Base-by-base conservation (phyloP, 805 yeast species). In the Teunomyces pallodes region DNA sequence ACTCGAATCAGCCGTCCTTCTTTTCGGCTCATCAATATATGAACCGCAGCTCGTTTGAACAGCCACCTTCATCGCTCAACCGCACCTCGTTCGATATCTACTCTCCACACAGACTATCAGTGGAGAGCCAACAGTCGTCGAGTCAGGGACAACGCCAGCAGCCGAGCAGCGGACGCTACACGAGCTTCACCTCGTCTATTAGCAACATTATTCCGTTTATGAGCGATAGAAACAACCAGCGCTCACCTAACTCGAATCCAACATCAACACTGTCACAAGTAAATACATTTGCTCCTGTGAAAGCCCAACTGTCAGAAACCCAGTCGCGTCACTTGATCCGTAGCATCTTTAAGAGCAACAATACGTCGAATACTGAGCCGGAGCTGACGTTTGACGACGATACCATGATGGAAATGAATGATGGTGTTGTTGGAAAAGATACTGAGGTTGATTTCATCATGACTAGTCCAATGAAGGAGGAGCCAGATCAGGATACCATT, bases 21-120 rank as follows among this genome's bases (percentile, higher is more conserved):
- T 70, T 72, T 50, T 68, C 74, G 1, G 77, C 78, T 4, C 71
- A 71, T 32, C 78, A 72, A 51, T 69, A 62, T 56, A 55, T 72
- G 36, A 55, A 66, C 3, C 58, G 76, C 27, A 65, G 62, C 44
- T 71, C 75, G 36, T 44, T 73, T 14, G 78, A 73, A 20, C 72
- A 66, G 46, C 57, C 67, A 3, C 66, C 67, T 9, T 54, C 65
- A 9, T 48, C 59, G 4, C 54, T 57, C 47, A 55, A 58, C 26
- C 59, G 75, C 5, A 64, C 62, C 8, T 65, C 72, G 1, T 48
- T 70, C 12, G 77, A 73, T 50, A 44, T 62, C n/a, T 65, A 60
- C 44, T 54, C 61, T 13, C 62, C 63, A 30, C 59, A 51, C 35
- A 55, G 72, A 17, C 58, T 55, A 9, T 62, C 69, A 4, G 56